These are phyloP conservation scores for Alternaria gaisen DNA, from an alignment of 2,329 filamentous ascomycete species.

Conservation along the genomic window DNA sequence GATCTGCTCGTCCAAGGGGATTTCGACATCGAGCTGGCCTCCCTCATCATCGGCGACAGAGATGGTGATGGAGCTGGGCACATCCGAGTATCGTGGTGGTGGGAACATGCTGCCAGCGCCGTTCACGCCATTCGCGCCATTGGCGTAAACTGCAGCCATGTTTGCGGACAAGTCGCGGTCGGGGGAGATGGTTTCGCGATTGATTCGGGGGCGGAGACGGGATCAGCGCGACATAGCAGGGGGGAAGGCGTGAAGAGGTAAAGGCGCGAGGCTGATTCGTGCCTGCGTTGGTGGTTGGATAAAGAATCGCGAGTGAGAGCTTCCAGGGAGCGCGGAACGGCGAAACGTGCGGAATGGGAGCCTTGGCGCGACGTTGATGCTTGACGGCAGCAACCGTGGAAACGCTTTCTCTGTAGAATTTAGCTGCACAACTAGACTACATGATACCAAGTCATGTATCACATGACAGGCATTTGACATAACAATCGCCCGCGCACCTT, in stretches of 20 bases:
- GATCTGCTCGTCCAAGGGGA: slow-evolving; percentile 83
- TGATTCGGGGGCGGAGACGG: slow-evolving; percentile 4
- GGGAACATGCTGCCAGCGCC: slow-evolving; percentile 52
- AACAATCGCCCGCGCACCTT: neutral
- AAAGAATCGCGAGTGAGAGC: slow-evolving; percentile 25
- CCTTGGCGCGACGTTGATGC: slow-evolving; percentile 22
- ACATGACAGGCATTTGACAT: rapidly evolving
- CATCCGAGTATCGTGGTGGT: slow-evolving; percentile 65
- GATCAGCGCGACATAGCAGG: slow-evolving; percentile 36
- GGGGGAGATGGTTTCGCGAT: slow-evolving; percentile 7
- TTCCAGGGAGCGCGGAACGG: slow-evolving; percentile 24
- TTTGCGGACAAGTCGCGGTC: slow-evolving; percentile 23
- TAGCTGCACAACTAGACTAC: neutral
- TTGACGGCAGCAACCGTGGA: neutral
- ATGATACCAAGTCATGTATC: neutral
- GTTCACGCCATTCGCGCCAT: slow-evolving; percentile 61
- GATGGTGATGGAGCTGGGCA: slow-evolving; percentile 70
- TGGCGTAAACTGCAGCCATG: slow-evolving; percentile 62
- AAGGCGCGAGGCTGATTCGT: slow-evolving; percentile 26
- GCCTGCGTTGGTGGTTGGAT: slow-evolving; percentile 30
- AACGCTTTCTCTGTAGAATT: no score
- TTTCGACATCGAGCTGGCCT: slow-evolving; percentile 80
- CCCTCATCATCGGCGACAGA: slow-evolving; percentile 68
- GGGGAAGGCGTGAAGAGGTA: slow-evolving; percentile 1
- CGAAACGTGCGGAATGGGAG: slow-evolving; percentile 23